Percentiles rank a stretch among this genome's conserved stretches.
Conservation (phyloP, 1,139 yeast species). For the Yamadazyma oceani region DNA sequence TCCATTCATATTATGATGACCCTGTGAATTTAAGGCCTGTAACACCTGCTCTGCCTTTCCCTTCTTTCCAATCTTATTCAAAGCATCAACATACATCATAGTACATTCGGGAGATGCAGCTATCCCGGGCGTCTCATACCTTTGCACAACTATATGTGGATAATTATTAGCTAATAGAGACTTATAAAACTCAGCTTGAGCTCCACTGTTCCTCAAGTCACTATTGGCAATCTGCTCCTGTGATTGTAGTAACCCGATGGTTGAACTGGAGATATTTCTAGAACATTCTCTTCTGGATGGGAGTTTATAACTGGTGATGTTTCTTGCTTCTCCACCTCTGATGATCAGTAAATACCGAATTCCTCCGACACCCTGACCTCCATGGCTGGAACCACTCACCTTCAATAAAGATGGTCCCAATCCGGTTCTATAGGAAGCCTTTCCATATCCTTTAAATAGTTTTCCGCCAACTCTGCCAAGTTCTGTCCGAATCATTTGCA, state of each 20-base stretch:
- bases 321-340: too few relatives aligned
- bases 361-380: too few relatives aligned
- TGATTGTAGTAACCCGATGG: conserved; percentile 50
- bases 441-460: too few relatives aligned
- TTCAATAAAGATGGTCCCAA: too few relatives aligned
- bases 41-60: conserved; percentile 70
- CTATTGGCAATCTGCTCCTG: conserved; percentile 84
- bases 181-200: conserved; percentile 82
- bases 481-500: too few relatives aligned
- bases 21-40: conserved; percentile 22
- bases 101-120: conserved; percentile 80
- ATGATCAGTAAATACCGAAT: too few relatives aligned
- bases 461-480: too few relatives aligned
- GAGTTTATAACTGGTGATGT: too few relatives aligned
- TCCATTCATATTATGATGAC: conserved; percentile 7
- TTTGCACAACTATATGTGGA: conserved; percentile 88
- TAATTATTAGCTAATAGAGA: conserved; percentile 72
- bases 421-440: too few relatives aligned
- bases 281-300: too few relatives aligned
- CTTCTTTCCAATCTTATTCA: conserved; percentile 71
- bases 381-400: too few relatives aligned
- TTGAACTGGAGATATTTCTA: conserved; percentile 14
- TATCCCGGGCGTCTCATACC: conserved; percentile 90
- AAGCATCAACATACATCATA: conserved; percentile 73
- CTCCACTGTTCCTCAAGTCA: conserved; percentile 61